phyloP scores from a whole-genome alignment of 2,329 filamentous ascomycete species.

The Zymoseptoria crescenta region DNA sequence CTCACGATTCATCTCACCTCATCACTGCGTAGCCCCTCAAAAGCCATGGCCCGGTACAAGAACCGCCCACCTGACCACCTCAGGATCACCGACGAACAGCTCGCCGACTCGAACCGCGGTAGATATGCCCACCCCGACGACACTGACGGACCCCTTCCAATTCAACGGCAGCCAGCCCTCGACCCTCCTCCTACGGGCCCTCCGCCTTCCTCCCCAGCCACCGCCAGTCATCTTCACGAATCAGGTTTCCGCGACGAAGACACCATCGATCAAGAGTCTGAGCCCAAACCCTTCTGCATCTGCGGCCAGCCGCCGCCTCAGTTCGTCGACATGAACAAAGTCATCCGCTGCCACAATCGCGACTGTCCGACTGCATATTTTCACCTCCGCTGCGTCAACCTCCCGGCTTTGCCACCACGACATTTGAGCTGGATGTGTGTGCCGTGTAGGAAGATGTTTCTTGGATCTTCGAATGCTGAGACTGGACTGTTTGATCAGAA shows the following conservation, averaged over 20 bases:
- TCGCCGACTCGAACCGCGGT: neutral
- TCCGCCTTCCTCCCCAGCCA: constrained; percentile 1
- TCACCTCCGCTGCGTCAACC: constrained; percentile 9
- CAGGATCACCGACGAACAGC: neutral
- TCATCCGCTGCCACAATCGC: constrained; percentile 8
- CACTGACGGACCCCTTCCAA: neutral
- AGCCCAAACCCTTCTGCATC: neutral
- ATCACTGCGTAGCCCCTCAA: neutral
- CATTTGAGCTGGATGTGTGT: constrained; percentile 12
- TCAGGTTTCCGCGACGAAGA: neutral
- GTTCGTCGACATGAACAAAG: constrained; percentile 2
- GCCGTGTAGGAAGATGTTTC: neutral
- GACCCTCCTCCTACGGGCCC: neutral
- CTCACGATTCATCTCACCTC: neutral
- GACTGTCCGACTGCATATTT: constrained; percentile 11
- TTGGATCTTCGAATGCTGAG: neutral
- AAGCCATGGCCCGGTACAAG: neutral
- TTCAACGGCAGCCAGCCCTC: neutral
- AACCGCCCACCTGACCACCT: neutral
- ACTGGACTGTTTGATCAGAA: neutral
- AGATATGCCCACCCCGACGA: no score
- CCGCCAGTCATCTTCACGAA: neutral
- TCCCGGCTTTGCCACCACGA: constrained; percentile 10
- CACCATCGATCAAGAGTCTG: neutral
- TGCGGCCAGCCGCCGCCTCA: neutral